Base-by-base conservation (phyloP, 768 basidiomycete species). In the Leccinum barrowsii region DNA sequence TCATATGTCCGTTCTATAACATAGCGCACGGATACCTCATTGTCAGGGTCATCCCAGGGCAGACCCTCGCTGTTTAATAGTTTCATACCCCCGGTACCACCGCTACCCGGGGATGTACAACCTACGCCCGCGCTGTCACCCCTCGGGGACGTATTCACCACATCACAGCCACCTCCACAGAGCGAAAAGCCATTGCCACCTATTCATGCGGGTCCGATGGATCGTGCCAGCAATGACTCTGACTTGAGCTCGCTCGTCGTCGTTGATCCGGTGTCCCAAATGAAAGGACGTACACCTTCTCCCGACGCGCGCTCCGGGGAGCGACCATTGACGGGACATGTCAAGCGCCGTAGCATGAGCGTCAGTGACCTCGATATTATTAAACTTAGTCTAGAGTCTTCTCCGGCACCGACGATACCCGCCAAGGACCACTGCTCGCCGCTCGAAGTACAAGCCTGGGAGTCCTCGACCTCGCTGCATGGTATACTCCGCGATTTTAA, bases 401-500 rank as follows among this genome's bases (percentile, higher is more conserved):
- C 77, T 35, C 65, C 78, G 6, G 61, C 73, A 15, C 73, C 75
- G 50, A 72, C 75, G 6, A 76, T 78, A 24, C 63, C 74, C 42
- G 68, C 77, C 51, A 73, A 70, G 58, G 67, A 69, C 66, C 50
- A 50, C 28, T 54, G 53, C 46, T 50, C 63, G 17, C 59, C 63
- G 15, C 59, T 63, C 24, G 72, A 69, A 11, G 63, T 67, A 6
- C 62, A 62, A 6, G 73, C 72, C 24, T 81, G 78, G 80, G 79
- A 77, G 1, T 73, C 71, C 50, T 74, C 76, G 17, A 57, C 72
- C 55, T 75, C 82, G 5, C 71, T 89, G 35, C 78, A 77, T 67
- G 86, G 85, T 42, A 81, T 92, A 61, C 75, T 92, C 51, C 82
- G 80, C 63, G 85, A 91, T 59, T 87, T 93, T 73, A 81, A 83